phyloP scores from a whole-genome alignment of 768 basidiomycete species.

The Lactarius psammicola region DNA sequence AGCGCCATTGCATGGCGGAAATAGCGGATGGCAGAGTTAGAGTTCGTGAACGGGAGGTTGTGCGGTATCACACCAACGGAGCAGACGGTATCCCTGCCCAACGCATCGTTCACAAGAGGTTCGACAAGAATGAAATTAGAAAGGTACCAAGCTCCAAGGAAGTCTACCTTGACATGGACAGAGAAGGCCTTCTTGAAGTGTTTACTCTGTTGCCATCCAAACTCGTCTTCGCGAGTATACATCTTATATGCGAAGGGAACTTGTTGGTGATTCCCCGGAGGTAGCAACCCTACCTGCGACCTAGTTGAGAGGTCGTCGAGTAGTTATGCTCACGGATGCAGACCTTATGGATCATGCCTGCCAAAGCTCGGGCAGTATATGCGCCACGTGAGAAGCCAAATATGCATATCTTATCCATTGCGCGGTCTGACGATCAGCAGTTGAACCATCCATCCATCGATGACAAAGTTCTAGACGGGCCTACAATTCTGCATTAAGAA shows the following conservation, averaged over 20 bases:
- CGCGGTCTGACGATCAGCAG: conserved; percentile 44
- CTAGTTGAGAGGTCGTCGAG: not conserved
- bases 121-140: not conserved
- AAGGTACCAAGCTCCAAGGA: conserved; percentile 73
- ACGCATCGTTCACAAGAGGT: conserved; percentile 13
- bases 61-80: conserved; percentile 68
- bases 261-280: conserved; percentile 68
- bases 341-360: conserved; percentile 74
- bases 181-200: conserved; percentile 75
- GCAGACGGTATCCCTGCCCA: conserved; percentile 63
- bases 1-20: conserved; percentile 73
- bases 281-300: conserved; percentile 63
- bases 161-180: conserved; percentile 69
- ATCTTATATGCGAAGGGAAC: conserved; percentile 78
- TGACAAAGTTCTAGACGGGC: conserved; percentile 19
- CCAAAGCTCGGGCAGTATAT: conserved; percentile 65
- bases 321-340: not conserved
- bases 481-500: conserved; percentile 77
- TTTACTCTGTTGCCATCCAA: conserved; percentile 60
- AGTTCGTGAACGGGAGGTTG: conserved; percentile 62
- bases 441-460: not conserved
- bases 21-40: conserved; percentile 55
- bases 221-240: conserved; percentile 57
- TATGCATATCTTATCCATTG: conserved; percentile 72
- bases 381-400: conserved; percentile 85